Evolutionary conservation across 495 filamentous ascomycete genomes (phyloP).

Genomic region (Aspergillus egyptiacus): DNA sequence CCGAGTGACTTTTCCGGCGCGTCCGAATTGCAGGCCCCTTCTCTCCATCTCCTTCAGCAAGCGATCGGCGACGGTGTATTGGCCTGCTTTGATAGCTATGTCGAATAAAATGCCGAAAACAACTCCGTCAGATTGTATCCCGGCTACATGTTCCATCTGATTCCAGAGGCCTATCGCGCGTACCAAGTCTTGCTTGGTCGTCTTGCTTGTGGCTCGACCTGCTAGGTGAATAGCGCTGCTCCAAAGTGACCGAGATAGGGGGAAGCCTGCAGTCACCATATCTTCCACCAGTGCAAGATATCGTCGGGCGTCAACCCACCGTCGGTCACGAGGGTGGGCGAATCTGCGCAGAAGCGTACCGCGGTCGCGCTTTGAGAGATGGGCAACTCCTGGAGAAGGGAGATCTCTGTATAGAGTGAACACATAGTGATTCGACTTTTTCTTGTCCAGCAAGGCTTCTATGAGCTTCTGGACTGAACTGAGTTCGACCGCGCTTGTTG

Average conservation of each 20-base stretch:
- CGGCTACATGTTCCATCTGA: constrained; percentile 74
- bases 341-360: constrained; percentile 63
- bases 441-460: constrained; percentile 32
- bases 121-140: constrained; percentile 56
- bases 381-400: constrained; percentile 58
- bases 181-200: constrained; percentile 59
- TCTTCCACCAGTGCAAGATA: constrained; percentile 83
- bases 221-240: constrained; percentile 75
- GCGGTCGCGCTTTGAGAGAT: constrained; percentile 53
- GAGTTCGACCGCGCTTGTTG: constrained; percentile 20
- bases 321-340: constrained; percentile 41
- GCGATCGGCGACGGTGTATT: constrained; percentile 75
- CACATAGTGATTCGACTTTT: constrained; percentile 47
- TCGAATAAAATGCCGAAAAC: constrained; percentile 94
- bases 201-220: constrained; percentile 58
- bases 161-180: constrained; percentile 76
- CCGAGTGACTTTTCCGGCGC: constrained; percentile 68
- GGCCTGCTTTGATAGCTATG: constrained; percentile 74
- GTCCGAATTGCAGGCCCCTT: constrained; percentile 58
- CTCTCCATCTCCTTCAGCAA: constrained; percentile 72
- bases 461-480: constrained; percentile 39
- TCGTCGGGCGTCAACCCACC: constrained; percentile 50
- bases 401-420: constrained; percentile 57
- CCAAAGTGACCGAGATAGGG: constrained; percentile 65
- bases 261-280: constrained; percentile 60